A percentile compares a stretch with the other conserved stretches of the same genome.
These are phyloP conservation scores for Malus hybrid DNA, from an alignment of 331 rosid genomes.

Conservation along the genomic window DNA sequence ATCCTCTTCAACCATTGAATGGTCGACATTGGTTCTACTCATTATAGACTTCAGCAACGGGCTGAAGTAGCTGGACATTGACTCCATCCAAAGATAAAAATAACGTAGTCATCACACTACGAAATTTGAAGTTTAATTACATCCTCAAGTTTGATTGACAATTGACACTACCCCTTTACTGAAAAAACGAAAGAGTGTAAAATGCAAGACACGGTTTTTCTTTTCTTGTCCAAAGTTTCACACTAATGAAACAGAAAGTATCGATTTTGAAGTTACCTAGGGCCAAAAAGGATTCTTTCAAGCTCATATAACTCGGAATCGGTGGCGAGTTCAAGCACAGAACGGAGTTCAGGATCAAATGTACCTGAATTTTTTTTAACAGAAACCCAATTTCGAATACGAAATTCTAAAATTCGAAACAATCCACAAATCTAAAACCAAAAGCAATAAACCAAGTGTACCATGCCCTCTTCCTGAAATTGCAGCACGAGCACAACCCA, in stretches of 20 bases:
- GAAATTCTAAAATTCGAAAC: not conserved
- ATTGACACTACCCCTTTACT: not conserved
- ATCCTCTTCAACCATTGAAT: constrained; percentile 64
- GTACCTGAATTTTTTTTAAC: constrained; percentile 19
- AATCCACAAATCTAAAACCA: not conserved
- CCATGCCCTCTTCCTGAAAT: constrained; percentile 36
- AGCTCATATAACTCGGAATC: constrained; percentile 72
- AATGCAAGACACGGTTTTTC: not conserved
- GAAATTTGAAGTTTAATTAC: not conserved
- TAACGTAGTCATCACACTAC: not conserved
- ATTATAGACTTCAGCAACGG: constrained; percentile 80
- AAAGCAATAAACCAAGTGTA: constrained; percentile 5
- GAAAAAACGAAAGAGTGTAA: not conserved
- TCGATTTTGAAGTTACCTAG: constrained; percentile 33
- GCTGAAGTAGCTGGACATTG: constrained; percentile 65
- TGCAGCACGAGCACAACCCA: constrained; percentile 35
- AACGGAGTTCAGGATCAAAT: constrained; percentile 68
- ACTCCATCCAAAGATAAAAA: constrained; percentile 7
- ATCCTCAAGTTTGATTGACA: not conserved
- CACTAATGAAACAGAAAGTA: not conserved
- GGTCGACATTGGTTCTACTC: constrained; percentile 40
- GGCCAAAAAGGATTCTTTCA: constrained; percentile 75
- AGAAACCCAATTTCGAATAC: not conserved
- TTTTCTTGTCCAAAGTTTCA: not conserved
- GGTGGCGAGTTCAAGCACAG: constrained; percentile 78